Evolutionary conservation across 2,329 filamentous ascomycete genomes (phyloP), one percentile per base, ranked within the genome.

Genomic region (Calonectria pauciramosa): DNA sequence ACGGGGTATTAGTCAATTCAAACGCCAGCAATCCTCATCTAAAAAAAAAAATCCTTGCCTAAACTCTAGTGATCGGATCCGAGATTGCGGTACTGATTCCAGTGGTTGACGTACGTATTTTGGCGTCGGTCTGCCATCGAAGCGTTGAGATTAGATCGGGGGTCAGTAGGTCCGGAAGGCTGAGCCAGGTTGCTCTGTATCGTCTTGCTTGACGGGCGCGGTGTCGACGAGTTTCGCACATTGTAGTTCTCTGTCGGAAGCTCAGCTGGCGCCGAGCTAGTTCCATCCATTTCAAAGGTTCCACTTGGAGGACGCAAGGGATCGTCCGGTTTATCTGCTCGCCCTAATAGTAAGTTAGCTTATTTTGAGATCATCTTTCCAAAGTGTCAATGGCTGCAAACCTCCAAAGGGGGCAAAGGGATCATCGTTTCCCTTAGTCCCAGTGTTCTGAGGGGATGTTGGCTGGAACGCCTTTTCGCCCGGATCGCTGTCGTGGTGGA

Each of bases 381-480:
- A 30, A 60, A 16, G 5, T 28, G 60, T 68, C 49, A 36, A 72
- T 36, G 51, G 38, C 67, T 47, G 74, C 82, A 80, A 79, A 88
- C 88, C 87, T 83, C 87, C 86, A 81, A 88, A 88, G 14, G 86
- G 83, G 2, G 85, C 86, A 78, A 88, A 88, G 2, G 86, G 83
- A 67, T 87, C 86, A 54, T 75, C 70, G 71, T 73, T 78, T 44
- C 73, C 78, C 47, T 79, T 79, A 20, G 73, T 81, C 10, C 78
- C 76, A 1, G 80, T 81, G 13, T 80, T 81, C 41, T 83, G 81
- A 28, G 80, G 73, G 41, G 81, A 81, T 64, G 80, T 74, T 30
- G 75, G 72, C n/a, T 78, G 75, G 9, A 77, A 77, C 34, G 80
- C 76, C 68, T 85, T 83, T 30, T 84, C 82, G 13, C 79, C 82